These are phyloP conservation scores for Beauveria brongniartii DNA, from an alignment of 2,329 filamentous ascomycete species.

Conservation along the genomic window DNA sequence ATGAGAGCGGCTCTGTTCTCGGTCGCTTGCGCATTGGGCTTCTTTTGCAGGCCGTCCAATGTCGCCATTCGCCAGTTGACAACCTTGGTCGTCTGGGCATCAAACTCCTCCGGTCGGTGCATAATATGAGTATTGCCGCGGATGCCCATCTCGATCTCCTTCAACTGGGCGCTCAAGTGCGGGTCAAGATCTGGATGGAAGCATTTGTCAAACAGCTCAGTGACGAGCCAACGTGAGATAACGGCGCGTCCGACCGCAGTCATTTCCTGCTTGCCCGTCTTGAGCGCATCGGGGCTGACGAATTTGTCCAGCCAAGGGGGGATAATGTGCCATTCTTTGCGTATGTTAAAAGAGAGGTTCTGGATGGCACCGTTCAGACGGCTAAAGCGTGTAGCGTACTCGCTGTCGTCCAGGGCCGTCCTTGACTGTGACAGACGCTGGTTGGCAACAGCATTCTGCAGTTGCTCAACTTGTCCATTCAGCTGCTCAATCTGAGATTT, in stretches of 20 bases:
- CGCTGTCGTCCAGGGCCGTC: constrained; percentile 89
- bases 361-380: constrained; percentile 89
- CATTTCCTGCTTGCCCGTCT: constrained; percentile 94
- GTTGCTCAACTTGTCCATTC: constrained; percentile 78
- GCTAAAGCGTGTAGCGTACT: constrained; percentile 84
- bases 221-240: constrained; percentile 82
- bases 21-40: constrained; percentile 55
- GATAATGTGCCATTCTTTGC: constrained; percentile 83
- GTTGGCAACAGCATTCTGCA: constrained; percentile 96
- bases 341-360: constrained; percentile 90
- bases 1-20: constrained; percentile 63
- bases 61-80: constrained; percentile 92
- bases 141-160: constrained; percentile 81
- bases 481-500: constrained; percentile 87
- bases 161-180: constrained; percentile 67
- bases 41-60: constrained; percentile 74
- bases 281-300: constrained; percentile 77
- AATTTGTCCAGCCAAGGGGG: constrained; percentile 72
- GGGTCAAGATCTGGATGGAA: constrained; percentile 86
- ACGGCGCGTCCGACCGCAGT: constrained; percentile 85
- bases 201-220: constrained; percentile 83
- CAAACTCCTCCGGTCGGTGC: constrained; percentile 76
- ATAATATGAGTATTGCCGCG: constrained; percentile 66
- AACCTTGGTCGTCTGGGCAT: constrained; percentile 78
- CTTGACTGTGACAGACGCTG: constrained; percentile 91